Percentiles rank a stretch among this genome's conserved stretches.
These are phyloP conservation scores for Penicillium atrosanguineum DNA, from an alignment of 495 filamentous ascomycete species.

Conservation along the genomic window DNA sequence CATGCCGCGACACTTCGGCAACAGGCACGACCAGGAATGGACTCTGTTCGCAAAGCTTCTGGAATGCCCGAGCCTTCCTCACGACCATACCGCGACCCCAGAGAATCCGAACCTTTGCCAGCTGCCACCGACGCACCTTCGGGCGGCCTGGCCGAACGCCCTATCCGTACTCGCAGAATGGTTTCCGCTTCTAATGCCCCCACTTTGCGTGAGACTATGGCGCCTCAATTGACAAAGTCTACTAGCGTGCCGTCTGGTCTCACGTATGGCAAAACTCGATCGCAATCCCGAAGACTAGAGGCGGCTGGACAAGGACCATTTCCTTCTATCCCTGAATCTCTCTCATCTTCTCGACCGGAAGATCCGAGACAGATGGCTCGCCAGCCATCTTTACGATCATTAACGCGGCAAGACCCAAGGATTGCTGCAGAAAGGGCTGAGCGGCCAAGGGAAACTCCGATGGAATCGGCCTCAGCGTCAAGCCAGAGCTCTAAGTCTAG, in stretches of 20 bases:
- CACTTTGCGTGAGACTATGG: slow-evolving; percentile 29
- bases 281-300: slow-evolving; percentile 44
- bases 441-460: slow-evolving; percentile 10
- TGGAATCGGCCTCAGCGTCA: slow-evolving; percentile 7
- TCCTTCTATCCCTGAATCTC: slow-evolving; percentile 20
- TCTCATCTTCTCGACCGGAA: slow-evolving; percentile 20
- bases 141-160: slow-evolving; percentile 43
- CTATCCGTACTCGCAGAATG: slow-evolving; percentile 39
- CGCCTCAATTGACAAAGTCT: slow-evolving; percentile 28
- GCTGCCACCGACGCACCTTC: slow-evolving; percentile 8
- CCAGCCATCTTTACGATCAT: slow-evolving; percentile 19
- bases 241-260: slow-evolving; percentile 33
- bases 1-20: slow-evolving; percentile 50
- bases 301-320: slow-evolving; percentile 27
- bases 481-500: slow-evolving; percentile 10
- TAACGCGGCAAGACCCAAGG: slow-evolving; percentile 18
- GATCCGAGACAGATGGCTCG: slow-evolving; percentile 11
- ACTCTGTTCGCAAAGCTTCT: slow-evolving; percentile 30
- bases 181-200: slow-evolving; percentile 38
- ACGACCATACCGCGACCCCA: slow-evolving; percentile 17
- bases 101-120: slow-evolving; percentile 15
- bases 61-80: slow-evolving; percentile 25
- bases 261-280: slow-evolving; percentile 46
- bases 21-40: slow-evolving; percentile 34
- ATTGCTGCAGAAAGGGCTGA: slow-evolving; percentile 9